Base-by-base conservation (phyloP, 2,329 filamentous ascomycete genomes). In the Epichloe uncinata region DNA sequence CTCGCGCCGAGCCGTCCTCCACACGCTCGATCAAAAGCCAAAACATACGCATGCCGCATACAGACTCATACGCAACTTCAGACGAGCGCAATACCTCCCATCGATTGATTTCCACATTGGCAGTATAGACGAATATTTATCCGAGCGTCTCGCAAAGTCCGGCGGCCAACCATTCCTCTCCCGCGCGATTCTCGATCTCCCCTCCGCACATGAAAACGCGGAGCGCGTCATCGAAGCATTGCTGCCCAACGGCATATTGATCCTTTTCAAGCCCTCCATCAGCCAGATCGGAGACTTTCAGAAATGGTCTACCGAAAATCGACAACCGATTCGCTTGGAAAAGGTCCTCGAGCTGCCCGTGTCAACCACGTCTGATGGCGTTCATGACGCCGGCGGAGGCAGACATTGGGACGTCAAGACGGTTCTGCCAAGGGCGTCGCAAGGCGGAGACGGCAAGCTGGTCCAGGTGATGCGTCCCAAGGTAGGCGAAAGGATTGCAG, bases 71-170 rank as follows among this genome's bases (percentile, higher is more conserved):
- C 69, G 74, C 26, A 75, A 79, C 16, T 93, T 87, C 63, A 77
- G 82, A 7, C 72, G 77, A 20, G 85, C 84, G 1, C 73, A 86
- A 49, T 93, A 93, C 64, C 73, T 77, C 20, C 69, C 73, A 22
- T 77, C 86, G 55, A 71, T 90, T 48, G 81, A 89, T 60, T 91
- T 91, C 60, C 81, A 91, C 62, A 73, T 84, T 45, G 80, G 80
- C 37, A 75, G 78, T 34, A 78, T 87, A 4, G 73, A 76, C 35
- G 70, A 74, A 3, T 89, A 84, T 75, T 69, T 88, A 35, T 65
- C 69, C 1, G 61, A 66, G 8, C 77, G 84, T 48, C 64, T 76
- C 4, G 61, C 60, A 4, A 58, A 60, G 26, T 71, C 70, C 0
- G 55, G 53, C 5, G 59, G 64, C 0, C 60, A 73, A n/a, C 73